A percentile compares a stretch with the other conserved stretches of the same genome.
phyloP scores from a whole-genome alignment of 345 rosid genomes.

The Euphorbia pulcherrima region DNA sequence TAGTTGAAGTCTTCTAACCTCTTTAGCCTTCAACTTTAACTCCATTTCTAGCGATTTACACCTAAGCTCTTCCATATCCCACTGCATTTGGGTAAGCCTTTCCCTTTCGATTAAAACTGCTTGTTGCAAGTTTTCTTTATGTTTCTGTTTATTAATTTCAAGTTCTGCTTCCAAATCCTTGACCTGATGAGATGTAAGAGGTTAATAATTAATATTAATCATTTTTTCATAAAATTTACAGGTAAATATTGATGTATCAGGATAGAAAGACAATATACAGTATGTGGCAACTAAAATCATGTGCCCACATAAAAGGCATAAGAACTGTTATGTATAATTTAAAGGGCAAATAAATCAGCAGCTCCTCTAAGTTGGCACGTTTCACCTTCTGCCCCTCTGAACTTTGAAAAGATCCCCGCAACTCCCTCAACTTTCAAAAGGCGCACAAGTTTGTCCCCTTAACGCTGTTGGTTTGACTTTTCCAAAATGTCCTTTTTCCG shows the following conservation, averaged over 20 bases:
- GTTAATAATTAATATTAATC: constrained; percentile 4
- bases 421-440: too few relatives aligned
- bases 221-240: not conserved
- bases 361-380: too few relatives aligned
- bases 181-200: constrained; percentile 48
- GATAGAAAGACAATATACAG: constrained; percentile 6
- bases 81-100: constrained; percentile 83
- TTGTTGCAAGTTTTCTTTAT: constrained; percentile 82
- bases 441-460: too few relatives aligned
- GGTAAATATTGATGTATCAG: not conserved
- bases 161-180: constrained; percentile 94
- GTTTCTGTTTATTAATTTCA: constrained; percentile 76
- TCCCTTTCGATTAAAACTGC: constrained; percentile 88
- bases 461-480: too few relatives aligned
- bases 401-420: too few relatives aligned
- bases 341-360: too few relatives aligned
- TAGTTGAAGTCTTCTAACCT: constrained; percentile 42
- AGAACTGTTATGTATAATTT: not conserved
- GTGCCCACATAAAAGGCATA: not conserved
- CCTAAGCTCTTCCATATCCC: constrained; percentile 98
- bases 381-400: too few relatives aligned
- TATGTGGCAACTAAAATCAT: not conserved
- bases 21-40: constrained; percentile 63
- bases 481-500: too few relatives aligned
- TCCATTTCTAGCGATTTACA: constrained; percentile 87